phyloP scores from a whole-genome alignment of 768 basidiomycete species.

The Rhizopogon vulgaris region DNA sequence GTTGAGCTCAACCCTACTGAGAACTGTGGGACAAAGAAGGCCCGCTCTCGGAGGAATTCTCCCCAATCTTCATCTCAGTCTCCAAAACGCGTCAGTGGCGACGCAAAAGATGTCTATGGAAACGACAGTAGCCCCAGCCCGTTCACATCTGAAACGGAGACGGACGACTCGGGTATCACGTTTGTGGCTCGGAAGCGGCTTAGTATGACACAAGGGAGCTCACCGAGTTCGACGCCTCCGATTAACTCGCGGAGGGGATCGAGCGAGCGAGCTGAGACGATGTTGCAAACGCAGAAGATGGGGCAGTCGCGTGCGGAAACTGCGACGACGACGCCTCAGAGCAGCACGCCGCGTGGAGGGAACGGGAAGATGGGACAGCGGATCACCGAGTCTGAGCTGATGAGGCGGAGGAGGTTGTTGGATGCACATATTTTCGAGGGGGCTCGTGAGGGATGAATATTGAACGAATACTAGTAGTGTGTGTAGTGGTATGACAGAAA shows the following conservation, averaged over 20 bases:
- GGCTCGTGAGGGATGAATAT: neutral
- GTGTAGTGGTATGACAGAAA: too few relatives aligned
- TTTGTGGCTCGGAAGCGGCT: slow-evolving; percentile 57
- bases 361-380: slow-evolving; percentile 53
- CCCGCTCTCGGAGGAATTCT: slow-evolving; percentile 16
- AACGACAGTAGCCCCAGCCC: slow-evolving; percentile 18
- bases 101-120: slow-evolving; percentile 4
- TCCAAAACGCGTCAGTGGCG: slow-evolving; percentile 13
- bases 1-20: slow-evolving; percentile 13
- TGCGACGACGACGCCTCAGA: slow-evolving; percentile 11
- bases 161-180: slow-evolving; percentile 64
- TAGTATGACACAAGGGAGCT: slow-evolving; percentile 3
- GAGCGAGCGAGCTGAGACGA: slow-evolving; percentile 11
- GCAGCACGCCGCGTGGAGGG: slow-evolving; percentile 20
- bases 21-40: slow-evolving; percentile 19
- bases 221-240: slow-evolving; percentile 21
- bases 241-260: slow-evolving; percentile 14
- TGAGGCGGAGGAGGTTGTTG: slow-evolving; percentile 71
- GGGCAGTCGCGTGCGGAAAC: neutral
- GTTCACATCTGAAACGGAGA: slow-evolving; percentile 52
- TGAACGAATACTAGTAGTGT: too few relatives aligned
- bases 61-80: slow-evolving; percentile 12
- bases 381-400: slow-evolving; percentile 73
- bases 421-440: slow-evolving; percentile 60
- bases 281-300: slow-evolving; percentile 9